These are phyloP conservation scores for Grosmannia clavigera DNA, from an alignment of 2,329 filamentous ascomycete species.

Conservation along the genomic window DNA sequence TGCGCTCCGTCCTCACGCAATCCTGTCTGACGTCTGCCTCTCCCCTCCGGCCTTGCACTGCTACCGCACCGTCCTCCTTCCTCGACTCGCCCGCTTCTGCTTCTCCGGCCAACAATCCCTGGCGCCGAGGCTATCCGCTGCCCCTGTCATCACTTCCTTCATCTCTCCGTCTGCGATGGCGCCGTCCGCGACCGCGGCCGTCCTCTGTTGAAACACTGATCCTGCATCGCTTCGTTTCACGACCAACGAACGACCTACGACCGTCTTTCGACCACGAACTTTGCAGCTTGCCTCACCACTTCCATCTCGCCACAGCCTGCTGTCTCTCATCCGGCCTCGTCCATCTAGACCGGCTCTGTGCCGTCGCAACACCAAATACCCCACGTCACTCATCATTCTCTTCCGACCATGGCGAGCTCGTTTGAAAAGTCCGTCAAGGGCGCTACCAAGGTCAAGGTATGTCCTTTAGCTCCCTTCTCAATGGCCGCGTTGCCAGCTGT, in stretches of 20 bases:
- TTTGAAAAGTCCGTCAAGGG: conserved; percentile 99
- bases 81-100: background rate
- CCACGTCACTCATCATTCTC: background rate
- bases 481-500: conserved; percentile 1
- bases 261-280: no score
- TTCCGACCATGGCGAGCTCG: conserved; percentile 56
- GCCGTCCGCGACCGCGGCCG: background rate
- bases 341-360: no score
- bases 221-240: background rate
- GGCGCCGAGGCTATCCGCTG: background rate
- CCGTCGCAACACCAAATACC: no score
- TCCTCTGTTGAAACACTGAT: conserved; percentile 1
- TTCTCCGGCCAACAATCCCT: background rate
- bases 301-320: background rate
- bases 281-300: background rate
- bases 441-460: conserved; percentile 92
- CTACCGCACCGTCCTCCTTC: background rate
- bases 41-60: background rate
- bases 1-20: background rate
- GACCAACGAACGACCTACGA: background rate
- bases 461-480: background rate
- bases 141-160: background rate
- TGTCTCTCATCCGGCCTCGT: background rate
- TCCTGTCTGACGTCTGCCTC: background rate
- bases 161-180: conserved; percentile 4